Evolutionary conservation across 75 land plant species (phyloP), one percentile per base, ranked within the genome.

Genomic region (Selaginella moellendorffii): DNA sequence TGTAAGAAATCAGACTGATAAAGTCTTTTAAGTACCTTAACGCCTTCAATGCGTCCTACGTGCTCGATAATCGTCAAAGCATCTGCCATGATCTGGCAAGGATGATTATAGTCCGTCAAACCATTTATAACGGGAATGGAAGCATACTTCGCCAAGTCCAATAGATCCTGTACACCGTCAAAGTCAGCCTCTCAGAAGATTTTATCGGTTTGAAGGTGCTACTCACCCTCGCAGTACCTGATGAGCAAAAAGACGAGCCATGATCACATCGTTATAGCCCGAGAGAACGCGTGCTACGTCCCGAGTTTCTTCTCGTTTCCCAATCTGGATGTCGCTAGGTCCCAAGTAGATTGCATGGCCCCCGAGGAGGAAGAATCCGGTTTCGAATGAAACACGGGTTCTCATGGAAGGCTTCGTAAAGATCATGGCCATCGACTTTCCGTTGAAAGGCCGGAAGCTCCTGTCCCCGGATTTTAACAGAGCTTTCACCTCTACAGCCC

Each of bases 331-430:
- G 67, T 89, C 96, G 74, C 86, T 69, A 36, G 99, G 99, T 5
- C 99, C 96, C 10, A 95, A 65, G 71, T 95, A 95, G 63, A 95
- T 76, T 30, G 99, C 96, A 76, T 95, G 99, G 5, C 99, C 99
- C 42, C 96, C 99, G 31, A 95, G 72, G 68, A 80, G 73, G 66
- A 53, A 84, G 71, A 95, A 95, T 10, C 99, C 99, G 29, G 99
- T 86, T 68, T 95, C 99, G 76, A 95, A 89, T 23, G 99, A 95
- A 51, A 95, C 99, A 12, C 99, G 72, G 29, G 99, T 95, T 62
- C 99, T 74, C 99, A 95, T 89, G 27, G 99, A 95, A 53, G 99
- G 99, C 75, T 95, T 89, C 17, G 85, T 80, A 77, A 95, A 95
- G 2, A 95, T 89, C 99, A 95, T 95, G 19, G 99, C 79, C 91